A percentile compares a stretch with the other conserved stretches of the same genome.
Conservation (phyloP, 345 rosid genomes). For the Kandelia obovata region DNA sequence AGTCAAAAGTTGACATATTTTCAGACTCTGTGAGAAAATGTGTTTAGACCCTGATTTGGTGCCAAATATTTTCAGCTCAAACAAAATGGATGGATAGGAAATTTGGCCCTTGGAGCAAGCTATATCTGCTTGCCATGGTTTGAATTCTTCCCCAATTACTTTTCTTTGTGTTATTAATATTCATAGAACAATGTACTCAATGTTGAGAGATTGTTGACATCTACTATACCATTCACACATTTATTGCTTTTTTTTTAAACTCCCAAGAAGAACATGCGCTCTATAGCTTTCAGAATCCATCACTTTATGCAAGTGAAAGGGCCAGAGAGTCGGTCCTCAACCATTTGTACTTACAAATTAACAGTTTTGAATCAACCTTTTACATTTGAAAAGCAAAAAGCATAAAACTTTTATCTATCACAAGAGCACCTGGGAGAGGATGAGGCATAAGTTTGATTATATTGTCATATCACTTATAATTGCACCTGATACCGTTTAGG, state of each 20-base stretch:
- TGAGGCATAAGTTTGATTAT: background rate
- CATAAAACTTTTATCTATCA: background rate
- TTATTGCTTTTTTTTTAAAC: background rate
- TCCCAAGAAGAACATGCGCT: background rate
- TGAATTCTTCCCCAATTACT: slow-evolving; percentile 13
- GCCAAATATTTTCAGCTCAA: slow-evolving; percentile 61
- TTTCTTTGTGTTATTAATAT: background rate
- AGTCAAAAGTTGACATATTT: slow-evolving; percentile 5
- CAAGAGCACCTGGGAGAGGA: background rate
- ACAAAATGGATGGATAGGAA: slow-evolving; percentile 98
- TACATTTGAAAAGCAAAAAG: background rate
- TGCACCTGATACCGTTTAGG: background rate
- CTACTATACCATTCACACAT: background rate
- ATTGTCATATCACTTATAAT: background rate
- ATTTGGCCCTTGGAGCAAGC: slow-evolving; percentile 93
- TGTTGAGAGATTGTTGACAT: background rate
- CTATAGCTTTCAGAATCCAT: background rate
- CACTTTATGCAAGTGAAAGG: background rate
- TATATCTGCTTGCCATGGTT: slow-evolving; percentile 98
- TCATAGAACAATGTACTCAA: too few species aligned
- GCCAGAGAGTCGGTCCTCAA: too few species aligned
- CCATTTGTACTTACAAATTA: background rate
- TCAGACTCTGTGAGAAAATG: slow-evolving; percentile 10
- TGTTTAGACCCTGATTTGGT: slow-evolving; percentile 18
- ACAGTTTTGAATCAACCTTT: background rate